Base-by-base conservation (phyloP, 495 filamentous ascomycete genomes). In the Xanthoparmelia taractica region DNA sequence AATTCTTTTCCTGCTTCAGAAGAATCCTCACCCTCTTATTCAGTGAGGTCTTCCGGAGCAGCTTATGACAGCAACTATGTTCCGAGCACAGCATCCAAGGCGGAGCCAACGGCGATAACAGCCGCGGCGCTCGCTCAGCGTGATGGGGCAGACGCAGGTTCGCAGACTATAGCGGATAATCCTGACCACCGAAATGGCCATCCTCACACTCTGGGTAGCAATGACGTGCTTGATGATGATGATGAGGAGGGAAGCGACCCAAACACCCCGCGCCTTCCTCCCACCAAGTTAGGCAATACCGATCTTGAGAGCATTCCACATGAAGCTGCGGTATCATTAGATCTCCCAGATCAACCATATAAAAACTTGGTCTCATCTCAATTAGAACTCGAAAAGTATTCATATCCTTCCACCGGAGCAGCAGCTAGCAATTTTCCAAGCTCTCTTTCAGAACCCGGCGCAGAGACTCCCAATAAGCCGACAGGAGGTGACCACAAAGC, bases 231-330 rank as follows among this genome's bases (percentile, higher is more conserved):
- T 23, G 33, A 50, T 31, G 31, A 58, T 47, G 29, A 45, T 36
- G 60, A n/a, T n/a, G n/a, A n/a, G n/a, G n/a, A 45, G 38, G 61
- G 61, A 31, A 63, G 61, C 52, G 61, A 63, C 40, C 61, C 72
- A 55, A 75, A 67, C 69, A 77, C 80, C 68, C 81, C 83, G 64
- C 76, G 77, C 66, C 72, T 81, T 50, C 77, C 73, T 57, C 76
- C 80, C 43, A 61, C 45, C 33, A 58, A 50, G 43, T 38, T 25
- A 41, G 68, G 67, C 58, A 65, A 47, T 50, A 47, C 43, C 60
- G 57, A 67, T 36, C 45, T 57, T 29, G 45, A 68, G 2, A 43
- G 37, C 47, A 57, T 66, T 29, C 64, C 64, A 29, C 34, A 57
- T 2, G 58, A 66, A 17, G 58, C 48, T 27, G n/a, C 60, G 27